These are phyloP conservation scores for Hondaea fermentalgiana DNA, from an alignment of 108 stramenopile species.

Conservation along the genomic window DNA sequence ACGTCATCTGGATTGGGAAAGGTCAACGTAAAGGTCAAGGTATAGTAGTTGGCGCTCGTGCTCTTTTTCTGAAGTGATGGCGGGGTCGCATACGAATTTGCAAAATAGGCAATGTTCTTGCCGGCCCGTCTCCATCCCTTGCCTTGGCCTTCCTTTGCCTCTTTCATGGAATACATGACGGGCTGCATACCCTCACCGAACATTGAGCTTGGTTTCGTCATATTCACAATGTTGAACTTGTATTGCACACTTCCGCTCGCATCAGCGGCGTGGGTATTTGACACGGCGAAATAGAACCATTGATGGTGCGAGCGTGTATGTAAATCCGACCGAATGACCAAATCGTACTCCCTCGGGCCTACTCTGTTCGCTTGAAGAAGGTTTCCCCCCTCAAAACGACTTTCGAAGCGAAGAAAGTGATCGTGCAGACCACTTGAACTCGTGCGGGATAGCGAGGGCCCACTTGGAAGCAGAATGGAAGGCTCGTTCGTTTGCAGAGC, in stretches of 20 bases:
- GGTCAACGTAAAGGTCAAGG: neutral
- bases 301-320: conserved; percentile 44
- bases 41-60: conserved; percentile 31
- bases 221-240: conserved; percentile 47
- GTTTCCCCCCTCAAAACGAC: conserved; percentile 49
- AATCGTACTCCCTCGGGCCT: conserved; percentile 41
- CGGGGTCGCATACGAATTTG: conserved; percentile 12
- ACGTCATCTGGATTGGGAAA: conserved; percentile 35
- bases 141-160: conserved; percentile 14
- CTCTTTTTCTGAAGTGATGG: conserved; percentile 5
- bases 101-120: conserved; percentile 33
- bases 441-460: neutral
- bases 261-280: conserved; percentile 31
- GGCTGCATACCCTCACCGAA: conserved; percentile 53
- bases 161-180: conserved; percentile 19
- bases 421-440: conserved; percentile 2
- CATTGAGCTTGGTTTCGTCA: conserved; percentile 38
- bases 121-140: conserved; percentile 39
- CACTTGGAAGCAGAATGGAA: neutral
- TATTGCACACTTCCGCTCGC: neutral
- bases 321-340: conserved; percentile 47
- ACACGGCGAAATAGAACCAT: conserved; percentile 61
- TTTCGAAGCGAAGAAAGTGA: conserved; percentile 44
- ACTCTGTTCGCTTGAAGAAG: conserved; percentile 31
- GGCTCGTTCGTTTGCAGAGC: neutral